phyloP scores from a whole-genome alignment of 2,329 filamentous ascomycete species.

The Diaporthe velutina region DNA sequence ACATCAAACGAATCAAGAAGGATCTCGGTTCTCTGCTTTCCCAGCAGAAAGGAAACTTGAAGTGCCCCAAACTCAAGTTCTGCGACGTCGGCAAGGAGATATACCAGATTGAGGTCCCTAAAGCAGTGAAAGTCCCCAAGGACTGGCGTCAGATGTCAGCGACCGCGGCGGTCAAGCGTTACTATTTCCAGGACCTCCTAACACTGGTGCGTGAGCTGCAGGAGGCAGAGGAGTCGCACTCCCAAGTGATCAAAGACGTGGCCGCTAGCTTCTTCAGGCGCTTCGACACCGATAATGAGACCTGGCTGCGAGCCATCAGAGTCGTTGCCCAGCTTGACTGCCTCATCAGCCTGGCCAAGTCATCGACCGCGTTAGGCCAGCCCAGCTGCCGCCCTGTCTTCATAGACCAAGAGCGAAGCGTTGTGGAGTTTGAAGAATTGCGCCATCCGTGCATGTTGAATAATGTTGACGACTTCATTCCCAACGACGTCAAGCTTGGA shows the following conservation, averaged over 20 bases:
- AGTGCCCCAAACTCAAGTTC: conserved; percentile 79
- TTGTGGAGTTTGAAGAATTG: conserved; percentile 92
- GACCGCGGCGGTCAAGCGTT: conserved; percentile 89
- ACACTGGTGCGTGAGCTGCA: conserved; percentile 87
- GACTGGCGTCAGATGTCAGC: conserved; percentile 97
- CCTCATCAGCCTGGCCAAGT: conserved; percentile 90
- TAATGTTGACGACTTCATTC: conserved; percentile 93
- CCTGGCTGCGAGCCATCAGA: conserved; percentile 90
- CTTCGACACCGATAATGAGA: conserved; percentile 88
- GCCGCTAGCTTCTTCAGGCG: conserved; percentile 84
- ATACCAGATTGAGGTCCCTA: conserved; percentile 94
- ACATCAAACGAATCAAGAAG: conserved; percentile 80
- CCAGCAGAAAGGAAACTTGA: conserved; percentile 78
- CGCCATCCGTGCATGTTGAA: conserved; percentile 95
- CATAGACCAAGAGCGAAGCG: conserved; percentile 84
- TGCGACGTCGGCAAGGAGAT: conserved; percentile 96
- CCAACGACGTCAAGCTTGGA: conserved; percentile 91
- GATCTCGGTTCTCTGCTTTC: conserved; percentile 80
- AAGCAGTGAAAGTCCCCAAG: conserved; percentile 85
- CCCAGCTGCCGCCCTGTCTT: conserved; percentile 93
- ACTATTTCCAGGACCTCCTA: conserved; percentile 89
- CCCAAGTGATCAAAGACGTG: conserved; percentile 90
- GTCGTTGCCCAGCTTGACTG: conserved; percentile 95
- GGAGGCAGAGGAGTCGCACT: conserved; percentile 93
- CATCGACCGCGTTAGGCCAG: conserved; percentile 84